Evolutionary conservation across 192 early-diverging fungal genomes (phyloP), one percentile per base, ranked within the genome.

Genomic region (Funneliformis mosseae): DNA sequence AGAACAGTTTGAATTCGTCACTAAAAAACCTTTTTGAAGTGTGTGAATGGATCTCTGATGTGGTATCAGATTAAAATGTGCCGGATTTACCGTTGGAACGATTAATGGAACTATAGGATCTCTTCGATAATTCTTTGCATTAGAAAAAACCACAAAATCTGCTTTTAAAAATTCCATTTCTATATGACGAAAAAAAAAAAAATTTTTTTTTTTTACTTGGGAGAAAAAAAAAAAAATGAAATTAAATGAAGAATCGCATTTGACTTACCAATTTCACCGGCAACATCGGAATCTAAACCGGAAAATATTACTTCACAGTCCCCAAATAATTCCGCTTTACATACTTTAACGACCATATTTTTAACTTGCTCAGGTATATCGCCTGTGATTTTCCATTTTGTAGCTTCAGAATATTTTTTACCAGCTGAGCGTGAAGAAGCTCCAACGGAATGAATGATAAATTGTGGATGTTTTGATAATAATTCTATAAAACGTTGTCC

Each of bases 1-100:
- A n/a, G 98, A 97, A 87, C 98, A 99, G 88, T 99, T 99, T 63
- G 97, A 94, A 88, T 98, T 99, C 28, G 98, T 98, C 72, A 98
- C 91, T 27, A 99, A 83, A 84, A 97, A 96, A 59, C 97, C 97
- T 84, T 90, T 91, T 71, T 88, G 85, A 61, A 90, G 84, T 3
- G 85, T 76, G 33, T 90, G 88, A 71, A 88, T 84, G 3, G 80
- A 68, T 18, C 95, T 90, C 86, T 97, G 96, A 79, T 91, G 88
- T 25, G 90, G 76, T 73, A 98, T 87, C 42, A 96, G 81, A 76
- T 93, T 92, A 83, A 97, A 93, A 84, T 99, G 97, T 43, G 91
- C 88, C 0, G 97, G 82, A 85, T 99, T 99, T 77, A 94, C 96
- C 16, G 94, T 89, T 21, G 97, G 97, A 9, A 99, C 97, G 68